Conservation (phyloP, 2,329 filamentous ascomycete genomes). For the Sarocladium kiliense region DNA sequence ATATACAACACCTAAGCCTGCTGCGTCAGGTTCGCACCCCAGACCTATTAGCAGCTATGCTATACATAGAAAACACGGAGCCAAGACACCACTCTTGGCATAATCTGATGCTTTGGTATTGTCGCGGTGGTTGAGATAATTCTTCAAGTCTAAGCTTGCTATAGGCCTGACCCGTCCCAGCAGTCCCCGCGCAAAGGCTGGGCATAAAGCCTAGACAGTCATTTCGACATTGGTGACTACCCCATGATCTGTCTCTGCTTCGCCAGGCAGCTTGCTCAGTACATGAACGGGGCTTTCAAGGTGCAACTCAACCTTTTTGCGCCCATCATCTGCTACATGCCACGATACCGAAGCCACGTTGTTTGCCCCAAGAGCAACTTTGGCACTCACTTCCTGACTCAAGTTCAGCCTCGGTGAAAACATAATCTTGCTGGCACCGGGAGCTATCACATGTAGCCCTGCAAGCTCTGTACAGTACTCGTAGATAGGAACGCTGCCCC, state of each 20-base stretch:
- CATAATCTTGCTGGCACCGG: constrained; percentile 16
- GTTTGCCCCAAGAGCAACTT: constrained; percentile 18
- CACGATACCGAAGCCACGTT: constrained; percentile 20
- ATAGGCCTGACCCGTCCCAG: no score
- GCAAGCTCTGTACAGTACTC: constrained; percentile 15
- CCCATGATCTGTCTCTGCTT: constrained; percentile 14
- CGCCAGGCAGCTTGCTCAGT: constrained; percentile 13
- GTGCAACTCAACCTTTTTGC: constrained; percentile 12
- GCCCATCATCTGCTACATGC: constrained; percentile 10
- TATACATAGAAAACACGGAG: no score
- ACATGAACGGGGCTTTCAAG: constrained; percentile 14
- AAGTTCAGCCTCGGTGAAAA: constrained; percentile 23
- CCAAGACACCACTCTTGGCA: no score
- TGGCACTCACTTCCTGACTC: constrained; percentile 17
- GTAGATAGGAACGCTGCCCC: constrained; percentile 16
- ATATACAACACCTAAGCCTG: no score
- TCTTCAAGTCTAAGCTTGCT: no score
- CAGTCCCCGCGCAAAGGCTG: no score
- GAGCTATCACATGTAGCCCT: constrained; percentile 10
- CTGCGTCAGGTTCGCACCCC: no score
- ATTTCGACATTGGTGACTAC: no score
- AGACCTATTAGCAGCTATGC: no score
- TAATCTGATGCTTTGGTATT: no score
- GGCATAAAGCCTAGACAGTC: no score
- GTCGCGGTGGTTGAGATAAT: no score